Base-by-base conservation (phyloP, 75 land plant species). In the Cunninghamia lanceolata region DNA sequence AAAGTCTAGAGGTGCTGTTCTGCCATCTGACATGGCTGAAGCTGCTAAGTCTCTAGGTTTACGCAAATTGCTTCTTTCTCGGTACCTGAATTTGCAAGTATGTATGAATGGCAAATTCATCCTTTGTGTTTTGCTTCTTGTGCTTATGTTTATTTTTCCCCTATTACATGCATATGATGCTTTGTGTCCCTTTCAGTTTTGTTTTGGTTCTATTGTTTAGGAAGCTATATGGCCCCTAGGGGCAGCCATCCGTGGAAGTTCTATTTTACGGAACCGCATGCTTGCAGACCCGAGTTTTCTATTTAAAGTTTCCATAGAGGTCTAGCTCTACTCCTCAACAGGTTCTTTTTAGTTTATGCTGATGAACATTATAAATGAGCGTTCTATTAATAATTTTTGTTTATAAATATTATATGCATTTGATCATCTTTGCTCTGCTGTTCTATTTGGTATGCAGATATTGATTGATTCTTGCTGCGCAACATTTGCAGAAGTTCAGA, bases 391-490 rank as follows among this genome's bases (percentile, higher is more conserved):
- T 35, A 25, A 28, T 25, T 63, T 63, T 21, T 80, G 28, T 76
- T 25, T 34, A 77, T 86, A 63, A 19, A 25, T 32, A 86, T 42
- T 66, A 40, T 43, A 9, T 40, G 38, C 32, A 36, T 39, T 9
- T 75, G 32, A 78, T 74, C 68, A 63, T 28, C n/a, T 63, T 63
- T 63, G 68, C 75, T 73, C 38, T 34, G 36, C 36, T 34, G 75
- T 13, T 73, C 14, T 14, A 32, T 54, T 52, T 30, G 35, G 84
- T 70, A 73, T 82, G 88, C 93, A 96, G 98, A 91, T 97, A 82
- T 86, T 94, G 50, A 98, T 98, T 90, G 99, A 98, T 86, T 93
- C 99, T 83, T 95, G 95, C 54, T 98, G 99, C 91, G 99, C 99
- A 50, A 98, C 99, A 83, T 91, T 98, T 93, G 99, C 99, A 52